Base-by-base conservation (phyloP, 2,329 filamentous ascomycete species). In the Pseudogymnoascus sp. region DNA sequence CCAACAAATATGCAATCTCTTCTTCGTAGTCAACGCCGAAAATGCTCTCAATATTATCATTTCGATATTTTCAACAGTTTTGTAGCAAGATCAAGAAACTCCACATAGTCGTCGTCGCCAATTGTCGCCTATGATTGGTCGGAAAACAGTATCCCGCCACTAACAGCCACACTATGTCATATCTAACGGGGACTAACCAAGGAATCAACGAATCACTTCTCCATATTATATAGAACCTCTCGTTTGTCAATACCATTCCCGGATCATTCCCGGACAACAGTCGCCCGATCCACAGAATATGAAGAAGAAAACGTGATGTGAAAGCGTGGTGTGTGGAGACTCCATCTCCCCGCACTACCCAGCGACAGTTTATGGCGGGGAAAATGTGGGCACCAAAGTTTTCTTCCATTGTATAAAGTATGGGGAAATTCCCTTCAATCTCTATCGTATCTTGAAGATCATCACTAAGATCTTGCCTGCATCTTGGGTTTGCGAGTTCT, bases 241-340 rank as follows among this genome's bases (percentile, higher is more conserved):
- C 8, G 27, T 52, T 31, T 52, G 13, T 31, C 13, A 52, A 31
- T 52, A 29, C 27, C 9, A 52, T 52, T 52, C 45, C 12, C 45
- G 45, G 45, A 52, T 25, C 9, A 52, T 52, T 52, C 45, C 12
- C 45, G 45, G 45, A 52, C 45, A 52, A 52, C 45, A 52, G 45
- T 52, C 45, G 45, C 45, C 45, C 45, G 45, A 52, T 52, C 45
- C 45, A 52, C 45, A 52, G 10, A 52, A 52, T 52, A n/a, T 52
- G 29, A 52, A 29, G n/a, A 8, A 31, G 12, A 13, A 37, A 37
- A 52, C 27, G n/a, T 29, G 45, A 52, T 13, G 27, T 25, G 45
- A 52, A 52, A 31, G 45, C 27, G 27, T 52, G 45, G 45, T 31
- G 39, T 31, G n/a, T 31, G 45, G 45, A 15, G 27, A 12, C 45